Conservation (phyloP, 1,139 yeast species). For the Kodamaea arcana region DNA sequence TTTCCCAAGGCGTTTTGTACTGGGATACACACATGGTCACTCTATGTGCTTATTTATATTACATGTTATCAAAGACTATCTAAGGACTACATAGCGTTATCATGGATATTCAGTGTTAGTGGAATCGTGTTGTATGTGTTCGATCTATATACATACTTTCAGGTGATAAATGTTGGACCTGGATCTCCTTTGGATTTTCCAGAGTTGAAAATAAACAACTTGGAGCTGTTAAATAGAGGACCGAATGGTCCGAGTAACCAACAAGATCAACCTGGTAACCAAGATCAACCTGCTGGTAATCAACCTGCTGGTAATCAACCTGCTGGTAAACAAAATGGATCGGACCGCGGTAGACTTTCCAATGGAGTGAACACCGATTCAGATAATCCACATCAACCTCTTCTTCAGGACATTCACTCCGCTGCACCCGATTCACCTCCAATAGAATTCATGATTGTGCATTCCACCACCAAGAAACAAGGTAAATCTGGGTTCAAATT, state of each 20-base stretch:
- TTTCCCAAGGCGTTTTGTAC: constrained; percentile 62
- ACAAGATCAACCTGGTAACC: neutral
- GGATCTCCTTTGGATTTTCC: constrained; percentile 57
- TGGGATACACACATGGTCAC: constrained; percentile 54
- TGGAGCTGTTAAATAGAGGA: constrained; percentile 8
- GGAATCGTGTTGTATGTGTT: constrained; percentile 21
- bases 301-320: too few relatives aligned
- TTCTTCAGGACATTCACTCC: neutral
- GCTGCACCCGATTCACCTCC: constrained; percentile 28
- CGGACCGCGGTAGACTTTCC: neutral
- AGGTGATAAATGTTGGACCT: constrained; percentile 56
- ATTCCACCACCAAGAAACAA: constrained; percentile 12
- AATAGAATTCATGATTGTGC: constrained; percentile 29
- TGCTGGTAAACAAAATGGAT: neutral
- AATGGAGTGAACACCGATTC: constrained; percentile 1
- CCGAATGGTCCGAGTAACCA: too few relatives aligned
- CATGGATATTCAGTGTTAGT: constrained; percentile 13
- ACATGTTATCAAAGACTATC: constrained; percentile 15
- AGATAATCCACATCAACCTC: constrained; percentile 1
- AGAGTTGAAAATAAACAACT: constrained; percentile 24
- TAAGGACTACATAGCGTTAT: constrained; percentile 9
- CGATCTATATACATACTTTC: constrained; percentile 43
- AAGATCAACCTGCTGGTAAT: neutral
- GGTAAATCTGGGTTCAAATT: constrained; percentile 37
- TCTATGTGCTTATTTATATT: constrained; percentile 33